Base-by-base conservation (phyloP, 1,139 yeast species). In the Eremothecium sinecaudum region DNA sequence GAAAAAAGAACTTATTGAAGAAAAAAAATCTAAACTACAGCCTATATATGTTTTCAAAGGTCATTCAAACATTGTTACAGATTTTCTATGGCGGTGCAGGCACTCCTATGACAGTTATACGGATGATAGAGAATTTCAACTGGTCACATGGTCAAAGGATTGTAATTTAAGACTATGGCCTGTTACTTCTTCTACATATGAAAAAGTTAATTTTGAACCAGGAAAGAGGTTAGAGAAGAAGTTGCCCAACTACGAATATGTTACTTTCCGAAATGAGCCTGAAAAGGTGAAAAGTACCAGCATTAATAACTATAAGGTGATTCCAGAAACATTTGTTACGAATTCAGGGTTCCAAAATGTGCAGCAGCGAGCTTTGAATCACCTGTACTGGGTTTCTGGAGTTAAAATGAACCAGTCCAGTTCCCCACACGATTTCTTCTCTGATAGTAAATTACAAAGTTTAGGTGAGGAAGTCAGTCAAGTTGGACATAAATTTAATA, bases 111-210 rank as follows among this genome's bases (percentile, higher is more conserved):
- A 67, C 12, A 56, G 69, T 2, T 63, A 60, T 5, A 48, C 66
- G 7, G 78, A 75, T 45, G 86, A 86, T 62, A 66, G 86, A 37
- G 94, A 84, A 41, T 86, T 72, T 51, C 96, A 87, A 53, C 59
- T 90, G 34, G 92, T 90, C 0, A 83, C 98, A 0, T 90, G 97
- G 96, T 79, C 94, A 0, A 76, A 82, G 42, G 98, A 90, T 52
- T 73, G 76, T 45, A 94, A 84, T 51, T 62, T 90, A 39, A 69
- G 87, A 41, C 59, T 87, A 33, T 87, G 96, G 97, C 81, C 86
- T 0, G 66, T 77, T 27, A 66, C 71, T 32, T 77, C 75, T 7
- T 66, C 67, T 3, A 56, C 79, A 12, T 76, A 82, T 50, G 70
- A 66, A 13, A 64, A 67, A 31, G 77, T 81, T 18, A 68, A 72